Evolutionary conservation across 148 eudicot species (phyloP).

Genomic region (Rhododendron griersonianum): DNA sequence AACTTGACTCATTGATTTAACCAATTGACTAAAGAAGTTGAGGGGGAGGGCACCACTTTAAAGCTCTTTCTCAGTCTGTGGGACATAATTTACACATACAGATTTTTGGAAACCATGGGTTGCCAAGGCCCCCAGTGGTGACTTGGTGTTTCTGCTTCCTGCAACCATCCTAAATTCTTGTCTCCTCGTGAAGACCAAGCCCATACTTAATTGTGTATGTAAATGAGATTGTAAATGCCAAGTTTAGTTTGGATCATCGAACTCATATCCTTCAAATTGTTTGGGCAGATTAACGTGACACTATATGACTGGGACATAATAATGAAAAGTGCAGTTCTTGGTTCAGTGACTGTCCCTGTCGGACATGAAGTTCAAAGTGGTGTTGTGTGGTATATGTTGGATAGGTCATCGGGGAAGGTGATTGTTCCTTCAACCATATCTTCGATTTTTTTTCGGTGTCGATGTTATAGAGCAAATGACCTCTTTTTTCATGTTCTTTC

Average conservation of each 20-base stretch:
- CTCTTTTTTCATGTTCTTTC: background rate
- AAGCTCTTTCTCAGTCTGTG: background rate
- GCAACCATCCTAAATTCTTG: background rate
- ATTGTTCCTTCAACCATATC: background rate
- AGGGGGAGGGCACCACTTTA: background rate
- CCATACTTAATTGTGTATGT: background rate
- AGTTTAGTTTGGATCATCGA: background rate
- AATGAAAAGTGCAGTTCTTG: slow-evolving; percentile 88
- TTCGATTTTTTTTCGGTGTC: background rate
- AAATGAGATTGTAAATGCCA: background rate
- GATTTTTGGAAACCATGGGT: background rate
- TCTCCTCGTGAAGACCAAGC: background rate
- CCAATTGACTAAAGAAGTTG: background rate
- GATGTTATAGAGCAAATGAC: background rate
- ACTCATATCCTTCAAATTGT: slow-evolving; percentile 9
- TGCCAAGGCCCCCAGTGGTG: background rate
- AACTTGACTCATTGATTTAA: too few relatives aligned
- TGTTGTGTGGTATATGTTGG: slow-evolving; percentile 71
- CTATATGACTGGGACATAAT: slow-evolving; percentile 95
- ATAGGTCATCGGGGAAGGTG: slow-evolving; percentile 88
- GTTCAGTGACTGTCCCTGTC: slow-evolving; percentile 65
- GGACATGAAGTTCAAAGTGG: slow-evolving; percentile 74
- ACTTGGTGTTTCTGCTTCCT: background rate
- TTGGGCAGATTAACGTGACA: slow-evolving; percentile 71
- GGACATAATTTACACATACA: background rate